Percentiles rank a stretch among this genome's conserved stretches.
These are phyloP conservation scores for Populus hybrid DNA, from an alignment of 441 rosid species.

Conservation along the genomic window DNA sequence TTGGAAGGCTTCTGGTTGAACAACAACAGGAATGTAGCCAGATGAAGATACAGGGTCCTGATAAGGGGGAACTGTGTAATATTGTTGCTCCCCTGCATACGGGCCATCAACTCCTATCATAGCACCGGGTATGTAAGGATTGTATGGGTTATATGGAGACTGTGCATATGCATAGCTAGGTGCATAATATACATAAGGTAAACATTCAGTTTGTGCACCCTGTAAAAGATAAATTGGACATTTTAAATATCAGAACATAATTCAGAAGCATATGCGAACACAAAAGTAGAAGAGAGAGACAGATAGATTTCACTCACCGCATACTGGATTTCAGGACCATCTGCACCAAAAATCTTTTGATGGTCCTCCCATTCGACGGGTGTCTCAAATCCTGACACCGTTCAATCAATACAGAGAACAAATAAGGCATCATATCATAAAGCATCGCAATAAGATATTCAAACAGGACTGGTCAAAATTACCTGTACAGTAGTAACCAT, in stretches of 20 bases:
- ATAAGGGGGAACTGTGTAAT: slow-evolving; percentile 56
- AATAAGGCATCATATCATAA: slow-evolving; percentile 6
- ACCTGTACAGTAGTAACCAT: slow-evolving; percentile 95
- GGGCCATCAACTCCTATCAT: slow-evolving; percentile 60
- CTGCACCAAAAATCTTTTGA: slow-evolving; percentile 64
- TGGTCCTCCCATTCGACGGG: slow-evolving; percentile 96
- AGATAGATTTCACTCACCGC: slow-evolving; percentile 40
- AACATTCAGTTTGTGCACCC: slow-evolving; percentile 79
- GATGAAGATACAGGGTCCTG: slow-evolving; percentile 58
- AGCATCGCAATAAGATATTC: slow-evolving; percentile 1
- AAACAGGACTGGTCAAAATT: slow-evolving; percentile 13
- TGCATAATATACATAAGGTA: slow-evolving; percentile 77
- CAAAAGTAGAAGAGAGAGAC: not conserved
- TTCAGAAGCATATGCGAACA: not conserved
- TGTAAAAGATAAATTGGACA: slow-evolving; percentile 26
- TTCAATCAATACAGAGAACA: slow-evolving; percentile 13
- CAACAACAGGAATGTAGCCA: slow-evolving; percentile 50
- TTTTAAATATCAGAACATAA: slow-evolving; percentile 1
- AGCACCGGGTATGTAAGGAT: slow-evolving; percentile 91
- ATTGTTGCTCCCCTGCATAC: slow-evolving; percentile 60
- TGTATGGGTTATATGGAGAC: slow-evolving; percentile 84
- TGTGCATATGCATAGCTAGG: slow-evolving; percentile 83
- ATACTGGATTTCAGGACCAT: slow-evolving; percentile 77
- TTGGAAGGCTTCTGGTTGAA: slow-evolving; percentile 49
- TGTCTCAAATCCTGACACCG: slow-evolving; percentile 68